phyloP scores from a whole-genome alignment of 2,329 filamentous ascomycete genomes.

The Conoideocrella luteorostrata region DNA sequence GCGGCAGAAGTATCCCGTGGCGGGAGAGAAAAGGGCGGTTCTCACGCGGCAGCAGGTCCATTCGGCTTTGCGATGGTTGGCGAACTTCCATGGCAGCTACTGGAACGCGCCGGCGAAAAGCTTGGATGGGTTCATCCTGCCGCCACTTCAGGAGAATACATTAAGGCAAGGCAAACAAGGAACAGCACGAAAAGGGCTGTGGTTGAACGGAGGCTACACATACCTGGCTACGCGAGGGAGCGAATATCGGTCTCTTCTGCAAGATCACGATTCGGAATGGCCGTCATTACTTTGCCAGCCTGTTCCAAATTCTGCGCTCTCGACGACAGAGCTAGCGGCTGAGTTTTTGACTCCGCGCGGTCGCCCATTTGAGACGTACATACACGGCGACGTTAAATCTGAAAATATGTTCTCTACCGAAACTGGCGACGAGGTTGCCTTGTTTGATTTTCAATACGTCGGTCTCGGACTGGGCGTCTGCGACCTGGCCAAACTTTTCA shows the following conservation, averaged over 20 bases:
- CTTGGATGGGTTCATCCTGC: constrained; percentile 35
- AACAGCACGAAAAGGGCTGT: constrained; percentile 30
- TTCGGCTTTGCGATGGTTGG: constrained; percentile 56
- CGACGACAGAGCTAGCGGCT: constrained; percentile 48
- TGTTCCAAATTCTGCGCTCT: constrained; percentile 15
- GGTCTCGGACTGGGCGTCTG: constrained; percentile 59
- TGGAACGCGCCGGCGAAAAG: constrained; percentile 27
- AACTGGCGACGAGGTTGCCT: constrained; percentile 45
- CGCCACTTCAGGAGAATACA: constrained; percentile 49
- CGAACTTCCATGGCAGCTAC: constrained; percentile 52
- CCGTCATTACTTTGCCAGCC: constrained; percentile 38
- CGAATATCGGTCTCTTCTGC: constrained; percentile 45
- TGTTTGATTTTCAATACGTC: constrained; percentile 66
- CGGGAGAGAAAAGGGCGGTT: constrained; percentile 45
- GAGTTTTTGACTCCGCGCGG: constrained; percentile 40
- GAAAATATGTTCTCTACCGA: constrained; percentile 58
- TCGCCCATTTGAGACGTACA: constrained; percentile 44
- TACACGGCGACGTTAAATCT: constrained; percentile 65
- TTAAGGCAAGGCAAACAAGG: constrained; percentile 14
- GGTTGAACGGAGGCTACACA: constrained; percentile 64
- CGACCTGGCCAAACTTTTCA: constrained; percentile 62
- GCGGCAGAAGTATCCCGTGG: constrained; percentile 44
- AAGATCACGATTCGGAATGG: constrained; percentile 49
- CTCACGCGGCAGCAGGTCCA: constrained; percentile 42
- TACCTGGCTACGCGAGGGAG: constrained; percentile 57